These are phyloP conservation scores for Solanum chiquidenum DNA, from an alignment of 257 asterid species.

Conservation along the genomic window DNA sequence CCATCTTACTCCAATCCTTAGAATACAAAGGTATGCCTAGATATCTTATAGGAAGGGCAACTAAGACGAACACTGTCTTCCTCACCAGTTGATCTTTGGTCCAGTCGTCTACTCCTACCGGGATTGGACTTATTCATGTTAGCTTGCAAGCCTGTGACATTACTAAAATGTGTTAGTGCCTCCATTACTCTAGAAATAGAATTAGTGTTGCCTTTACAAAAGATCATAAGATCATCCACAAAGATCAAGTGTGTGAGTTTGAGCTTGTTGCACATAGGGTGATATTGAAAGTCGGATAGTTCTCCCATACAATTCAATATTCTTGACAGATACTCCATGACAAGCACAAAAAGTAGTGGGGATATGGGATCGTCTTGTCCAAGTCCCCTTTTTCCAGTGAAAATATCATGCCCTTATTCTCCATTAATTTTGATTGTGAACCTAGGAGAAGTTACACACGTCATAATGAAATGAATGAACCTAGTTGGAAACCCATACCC, in stretches of 20 bases:
- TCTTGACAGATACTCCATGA: no score
- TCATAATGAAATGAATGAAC: background rate
- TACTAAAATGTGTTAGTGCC: background rate
- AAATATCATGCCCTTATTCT: background rate
- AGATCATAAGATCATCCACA: no score
- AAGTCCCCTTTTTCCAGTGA: background rate
- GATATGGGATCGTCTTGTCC: background rate
- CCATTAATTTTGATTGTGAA: background rate
- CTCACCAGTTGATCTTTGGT: background rate
- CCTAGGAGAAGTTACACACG: background rate
- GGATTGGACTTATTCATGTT: background rate
- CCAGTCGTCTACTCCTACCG: background rate
- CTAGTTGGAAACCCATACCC: background rate
- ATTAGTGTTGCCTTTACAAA: background rate
- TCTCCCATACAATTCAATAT: no score
- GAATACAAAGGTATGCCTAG: background rate
- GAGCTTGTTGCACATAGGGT: no score
- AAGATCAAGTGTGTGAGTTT: no score
- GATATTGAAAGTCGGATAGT: no score
- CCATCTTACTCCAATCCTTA: background rate
- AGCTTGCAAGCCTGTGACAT: background rate
- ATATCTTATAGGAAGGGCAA: background rate
- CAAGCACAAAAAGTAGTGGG: background rate
- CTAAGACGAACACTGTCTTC: background rate
- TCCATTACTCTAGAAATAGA: background rate